phyloP scores from a whole-genome alignment of 805 yeast genomes.

The Kuraishia cidri region DNA sequence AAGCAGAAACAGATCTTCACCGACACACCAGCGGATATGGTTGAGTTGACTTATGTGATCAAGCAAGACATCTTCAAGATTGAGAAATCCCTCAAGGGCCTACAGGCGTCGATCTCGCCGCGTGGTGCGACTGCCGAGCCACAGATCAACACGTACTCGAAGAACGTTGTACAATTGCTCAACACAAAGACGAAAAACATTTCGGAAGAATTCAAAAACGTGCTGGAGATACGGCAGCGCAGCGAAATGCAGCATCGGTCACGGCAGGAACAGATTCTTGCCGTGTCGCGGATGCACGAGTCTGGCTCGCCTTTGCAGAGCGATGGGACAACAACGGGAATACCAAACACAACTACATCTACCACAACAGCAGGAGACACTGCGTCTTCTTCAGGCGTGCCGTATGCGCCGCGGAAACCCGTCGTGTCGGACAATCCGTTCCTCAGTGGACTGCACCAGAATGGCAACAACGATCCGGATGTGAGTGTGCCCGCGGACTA shows the following conservation, averaged over 20 bases:
- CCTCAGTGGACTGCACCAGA: conserved; percentile 4
- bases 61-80: conserved; percentile 82
- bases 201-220: conserved; percentile 84
- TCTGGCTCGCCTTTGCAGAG: background rate
- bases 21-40: conserved; percentile 89
- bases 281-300: conserved; percentile 23
- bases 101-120: conserved; percentile 38
- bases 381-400: no score
- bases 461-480: conserved; percentile 14
- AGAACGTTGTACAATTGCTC: conserved; percentile 78
- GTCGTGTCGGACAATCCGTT: conserved; percentile 26
- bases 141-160: conserved; percentile 68
- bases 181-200: conserved; percentile 89
- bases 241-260: conserved; percentile 73
- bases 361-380: background rate
- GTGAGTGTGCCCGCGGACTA: conserved; percentile 38
- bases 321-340: conserved; percentile 6
- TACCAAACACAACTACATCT: background rate
- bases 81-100: conserved; percentile 57
- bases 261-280: conserved; percentile 77
- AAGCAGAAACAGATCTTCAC: conserved; percentile 86
- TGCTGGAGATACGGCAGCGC: conserved; percentile 80
- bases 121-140: conserved; percentile 32
- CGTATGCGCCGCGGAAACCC: conserved; percentile 17
- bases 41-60: conserved; percentile 80